A percentile compares a stretch with the other conserved stretches of the same genome.
These are phyloP conservation scores for Thyridium curvatum DNA, from an alignment of 2,329 filamentous ascomycete genomes.

Conservation along the genomic window DNA sequence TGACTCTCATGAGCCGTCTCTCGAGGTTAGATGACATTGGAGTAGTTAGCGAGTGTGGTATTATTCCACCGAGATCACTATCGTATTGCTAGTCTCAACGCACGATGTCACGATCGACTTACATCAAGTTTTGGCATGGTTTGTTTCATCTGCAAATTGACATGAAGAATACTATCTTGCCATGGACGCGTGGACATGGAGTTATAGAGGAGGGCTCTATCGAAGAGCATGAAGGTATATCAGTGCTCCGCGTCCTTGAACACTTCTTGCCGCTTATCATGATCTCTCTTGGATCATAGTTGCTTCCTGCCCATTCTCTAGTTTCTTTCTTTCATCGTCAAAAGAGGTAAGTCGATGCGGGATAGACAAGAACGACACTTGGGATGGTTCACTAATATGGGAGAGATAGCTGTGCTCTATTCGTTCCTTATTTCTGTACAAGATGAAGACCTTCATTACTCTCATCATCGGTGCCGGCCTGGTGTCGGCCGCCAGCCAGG, in stretches of 20 bases:
- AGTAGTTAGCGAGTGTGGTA: background rate
- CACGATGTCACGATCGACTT: too few species aligned
- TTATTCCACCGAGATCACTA: background rate
- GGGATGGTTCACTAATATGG: background rate
- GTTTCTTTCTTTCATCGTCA: background rate
- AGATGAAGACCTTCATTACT: slow-evolving; percentile 15
- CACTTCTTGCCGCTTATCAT: too few species aligned
- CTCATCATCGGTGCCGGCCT: slow-evolving; percentile 18
- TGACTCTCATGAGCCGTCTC: background rate
- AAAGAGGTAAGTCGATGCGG: background rate
- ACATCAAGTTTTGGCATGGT: slow-evolving; percentile 3
- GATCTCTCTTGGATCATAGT: too few species aligned
- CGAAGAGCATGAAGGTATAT: too few species aligned
- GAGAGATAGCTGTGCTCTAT: background rate
- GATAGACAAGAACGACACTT: background rate
- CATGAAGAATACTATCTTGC: too few species aligned
- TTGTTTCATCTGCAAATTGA: slow-evolving; percentile 6
- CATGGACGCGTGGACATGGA: too few species aligned
- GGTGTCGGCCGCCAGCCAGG: slow-evolving; percentile 15
- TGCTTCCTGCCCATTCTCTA: background rate
- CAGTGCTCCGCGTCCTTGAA: too few species aligned
- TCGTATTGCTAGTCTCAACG: too few species aligned
- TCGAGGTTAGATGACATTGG: too few species aligned
- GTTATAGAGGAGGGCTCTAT: too few species aligned
- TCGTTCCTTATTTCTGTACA: slow-evolving; percentile 3